Base-by-base conservation (phyloP, 192 early-diverging fungal genomes). In the Haplosporangium gracile region DNA sequence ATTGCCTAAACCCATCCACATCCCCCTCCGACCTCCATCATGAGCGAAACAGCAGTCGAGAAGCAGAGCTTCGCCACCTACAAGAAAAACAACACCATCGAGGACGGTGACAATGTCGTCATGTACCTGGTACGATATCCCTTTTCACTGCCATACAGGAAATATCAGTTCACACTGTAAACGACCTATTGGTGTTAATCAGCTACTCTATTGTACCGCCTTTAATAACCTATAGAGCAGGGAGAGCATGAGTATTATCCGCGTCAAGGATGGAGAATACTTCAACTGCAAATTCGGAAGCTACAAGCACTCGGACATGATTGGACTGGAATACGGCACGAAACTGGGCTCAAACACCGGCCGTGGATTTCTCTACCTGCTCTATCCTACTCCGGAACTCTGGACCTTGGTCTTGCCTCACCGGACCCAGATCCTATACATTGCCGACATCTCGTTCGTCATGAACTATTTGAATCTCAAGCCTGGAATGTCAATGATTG, bases 341-440 rank as follows among this genome's bases (percentile, higher is more conserved):
- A 97, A 94, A 85, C 93, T 96, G 45, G 71, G 49, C 47, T 85
- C 97, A 90, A 76, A 96, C 47, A 80, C 88, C 26, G 93, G 92
- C 26, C 92, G 89, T 72, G 96, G 95, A 11, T 97, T 94, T 77
- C 90, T 98, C 15, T 97, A 95, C 78, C 87, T 99, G 26, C 90
- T 99, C 26, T 93, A 96, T 60, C 97, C 97, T 13, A 98, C 97
- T 1, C 98, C 98, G 1, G 98, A 98, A 80, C 93, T 99, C 36
- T 99, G 98, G 98, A 99, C 98, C 0, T 89, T 93, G 68, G 91
- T 93, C 11, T 90, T 99, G 22, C 97, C 97, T 18, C 98, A 99
- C 81, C 93, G 98, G 55, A 99, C 98, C 16, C 98, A 99, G 88
- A 99, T 99, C 57, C 89, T 99, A 32, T 99, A 99, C 80, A 87